These are phyloP conservation scores for Daldinia bambusicola DNA, from an alignment of 495 filamentous ascomycete genomes.

Conservation along the genomic window DNA sequence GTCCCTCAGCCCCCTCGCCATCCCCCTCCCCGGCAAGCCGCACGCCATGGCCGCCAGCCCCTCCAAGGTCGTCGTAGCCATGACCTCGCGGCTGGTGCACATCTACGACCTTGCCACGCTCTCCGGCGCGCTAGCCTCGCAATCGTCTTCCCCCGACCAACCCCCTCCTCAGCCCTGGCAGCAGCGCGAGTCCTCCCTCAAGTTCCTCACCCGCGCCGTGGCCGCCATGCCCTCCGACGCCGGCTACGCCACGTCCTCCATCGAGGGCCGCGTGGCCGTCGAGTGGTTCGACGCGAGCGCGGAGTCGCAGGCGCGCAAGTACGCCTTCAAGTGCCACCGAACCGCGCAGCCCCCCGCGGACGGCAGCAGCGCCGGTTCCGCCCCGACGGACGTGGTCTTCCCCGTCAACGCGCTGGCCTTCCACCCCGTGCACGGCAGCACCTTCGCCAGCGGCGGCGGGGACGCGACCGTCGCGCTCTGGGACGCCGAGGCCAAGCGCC, in stretches of 20 bases:
- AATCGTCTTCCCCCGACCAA: conserved; percentile 32
- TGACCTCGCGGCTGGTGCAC: conserved; percentile 89
- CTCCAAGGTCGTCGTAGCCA: conserved; percentile 90
- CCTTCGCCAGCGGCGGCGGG: conserved; percentile 92
- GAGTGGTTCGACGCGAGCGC: conserved; percentile 95
- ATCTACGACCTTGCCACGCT: conserved; percentile 90
- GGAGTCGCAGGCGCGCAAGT: conserved; percentile 88
- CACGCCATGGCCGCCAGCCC: conserved; percentile 85
- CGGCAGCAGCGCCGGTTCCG: conserved; percentile 11
- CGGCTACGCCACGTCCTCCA: conserved; percentile 87
- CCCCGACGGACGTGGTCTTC: conserved; percentile 69
- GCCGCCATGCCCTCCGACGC: conserved; percentile 97
- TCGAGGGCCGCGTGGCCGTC: conserved; percentile 93
- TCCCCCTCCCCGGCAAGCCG: conserved; percentile 81
- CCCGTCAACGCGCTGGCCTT: conserved; percentile 95
- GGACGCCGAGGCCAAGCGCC: conserved; percentile 91
- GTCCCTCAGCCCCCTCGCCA: conserved; percentile 59
- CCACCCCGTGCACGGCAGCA: conserved; percentile 83
- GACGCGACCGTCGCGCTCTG: conserved; percentile 95
- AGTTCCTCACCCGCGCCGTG: conserved; percentile 93
- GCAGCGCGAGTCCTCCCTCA: conserved; percentile 86
- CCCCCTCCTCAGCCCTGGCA: conserved; percentile 82
- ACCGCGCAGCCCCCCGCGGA: conserved; percentile 58
- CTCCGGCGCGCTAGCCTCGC: conserved; percentile 62
- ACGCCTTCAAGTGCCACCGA: conserved; percentile 98